phyloP scores from a whole-genome alignment of 345 rosid species.

The Gossypium sturtianum region DNA sequence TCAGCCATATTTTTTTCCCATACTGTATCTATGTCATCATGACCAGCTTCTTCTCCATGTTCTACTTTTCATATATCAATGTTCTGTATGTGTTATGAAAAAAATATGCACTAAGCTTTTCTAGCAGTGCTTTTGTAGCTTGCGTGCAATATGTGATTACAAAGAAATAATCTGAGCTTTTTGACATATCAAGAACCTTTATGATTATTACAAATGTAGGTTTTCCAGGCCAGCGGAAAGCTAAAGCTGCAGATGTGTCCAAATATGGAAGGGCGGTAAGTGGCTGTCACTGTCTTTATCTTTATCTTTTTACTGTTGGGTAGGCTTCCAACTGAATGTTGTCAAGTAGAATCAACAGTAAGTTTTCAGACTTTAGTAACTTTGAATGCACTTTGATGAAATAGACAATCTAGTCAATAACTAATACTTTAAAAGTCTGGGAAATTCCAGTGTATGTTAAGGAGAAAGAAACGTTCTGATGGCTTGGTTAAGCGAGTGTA shows the following conservation, averaged over 20 bases:
- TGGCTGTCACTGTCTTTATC: conserved; percentile 5
- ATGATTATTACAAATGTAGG: conserved; percentile 20
- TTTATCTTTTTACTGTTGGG: neutral
- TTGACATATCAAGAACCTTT: neutral
- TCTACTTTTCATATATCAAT: neutral
- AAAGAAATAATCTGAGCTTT: neutral
- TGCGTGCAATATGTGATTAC: neutral
- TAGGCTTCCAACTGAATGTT: neutral
- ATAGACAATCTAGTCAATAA: neutral
- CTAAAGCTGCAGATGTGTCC: conserved; percentile 36
- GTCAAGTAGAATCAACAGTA: neutral
- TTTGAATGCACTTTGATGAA: neutral
- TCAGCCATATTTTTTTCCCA: neutral
- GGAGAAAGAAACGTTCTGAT: neutral
- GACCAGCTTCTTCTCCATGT: neutral
- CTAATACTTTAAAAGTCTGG: neutral
- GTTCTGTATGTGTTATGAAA: neutral
- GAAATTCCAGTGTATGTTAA: neutral
- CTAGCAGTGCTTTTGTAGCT: neutral
- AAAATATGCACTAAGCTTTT: neutral
- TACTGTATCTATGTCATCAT: neutral
- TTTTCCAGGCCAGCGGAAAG: conserved; percentile 32
- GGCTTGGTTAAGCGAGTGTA: neutral
- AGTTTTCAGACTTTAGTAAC: neutral
- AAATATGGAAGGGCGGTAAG: conserved; percentile 45